Percentiles rank a stretch among this genome's conserved stretches.
These are phyloP conservation scores for Hypoxylon sp. DNA, from an alignment of 2,329 filamentous ascomycete genomes.

Conservation along the genomic window DNA sequence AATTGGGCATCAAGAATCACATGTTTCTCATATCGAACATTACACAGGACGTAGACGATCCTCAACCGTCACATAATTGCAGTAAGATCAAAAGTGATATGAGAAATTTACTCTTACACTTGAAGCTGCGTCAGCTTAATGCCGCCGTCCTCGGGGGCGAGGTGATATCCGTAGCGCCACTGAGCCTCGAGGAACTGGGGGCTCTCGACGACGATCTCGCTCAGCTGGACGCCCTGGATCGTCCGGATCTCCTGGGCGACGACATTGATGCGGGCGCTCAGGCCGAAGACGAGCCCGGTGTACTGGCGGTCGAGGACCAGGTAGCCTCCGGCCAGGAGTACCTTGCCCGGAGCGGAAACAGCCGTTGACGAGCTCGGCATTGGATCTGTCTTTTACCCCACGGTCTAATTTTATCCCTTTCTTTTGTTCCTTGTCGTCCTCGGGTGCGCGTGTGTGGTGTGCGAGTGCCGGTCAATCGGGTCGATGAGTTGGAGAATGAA, in stretches of 20 bases:
- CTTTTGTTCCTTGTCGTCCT: not conserved
- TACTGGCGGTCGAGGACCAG: conserved; percentile 89
- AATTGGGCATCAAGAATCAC: not conserved
- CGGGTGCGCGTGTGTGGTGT: not conserved
- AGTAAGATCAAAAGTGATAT: not conserved
- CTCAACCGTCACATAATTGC: not conserved
- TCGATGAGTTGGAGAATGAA: conserved; percentile 11
- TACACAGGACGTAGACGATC: not conserved
- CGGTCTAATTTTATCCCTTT: conserved; percentile 14
- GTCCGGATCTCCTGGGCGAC: conserved; percentile 65
- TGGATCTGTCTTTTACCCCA: conserved; percentile 20
- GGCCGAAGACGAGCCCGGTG: conserved; percentile 76
- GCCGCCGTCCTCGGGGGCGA: conserved; percentile 75
- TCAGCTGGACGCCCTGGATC: conserved; percentile 68
- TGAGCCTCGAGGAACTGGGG: conserved; percentile 88
- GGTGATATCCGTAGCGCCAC: conserved; percentile 86
- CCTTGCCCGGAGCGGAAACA: conserved; percentile 94
- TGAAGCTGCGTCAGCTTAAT: conserved; percentile 81
- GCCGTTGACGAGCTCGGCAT: conserved; percentile 53
- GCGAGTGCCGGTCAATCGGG: not conserved
- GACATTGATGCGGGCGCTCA: conserved; percentile 73
- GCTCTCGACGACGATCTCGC: conserved; percentile 84
- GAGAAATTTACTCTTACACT: conserved; percentile 64
- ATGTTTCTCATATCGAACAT: not conserved
- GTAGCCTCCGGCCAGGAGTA: conserved; percentile 93